Conservation (phyloP, 176 grass and related monocot genomes). For the Ananas comosus region DNA sequence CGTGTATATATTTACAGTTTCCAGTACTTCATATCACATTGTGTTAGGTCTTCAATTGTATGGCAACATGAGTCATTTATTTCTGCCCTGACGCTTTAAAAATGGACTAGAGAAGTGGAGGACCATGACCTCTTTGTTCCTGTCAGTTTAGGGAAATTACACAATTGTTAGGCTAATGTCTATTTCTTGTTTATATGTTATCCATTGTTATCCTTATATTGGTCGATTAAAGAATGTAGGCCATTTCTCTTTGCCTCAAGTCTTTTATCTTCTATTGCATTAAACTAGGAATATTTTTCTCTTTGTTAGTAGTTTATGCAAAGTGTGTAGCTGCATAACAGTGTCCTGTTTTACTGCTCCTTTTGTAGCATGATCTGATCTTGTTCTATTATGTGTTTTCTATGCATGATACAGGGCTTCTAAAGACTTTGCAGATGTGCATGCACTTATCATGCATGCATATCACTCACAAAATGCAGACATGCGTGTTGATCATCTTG, state of each 20-base stretch:
- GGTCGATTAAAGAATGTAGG: neutral
- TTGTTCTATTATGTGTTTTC: constrained; percentile 28
- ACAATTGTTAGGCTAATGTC: too few relatives aligned
- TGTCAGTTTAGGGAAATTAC: too few relatives aligned
- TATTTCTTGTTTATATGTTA: too few relatives aligned
- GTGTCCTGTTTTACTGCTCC: neutral
- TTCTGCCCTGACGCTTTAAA: too few relatives aligned
- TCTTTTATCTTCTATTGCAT: neutral
- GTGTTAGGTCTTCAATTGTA: too few relatives aligned
- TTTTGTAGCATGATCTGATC: neutral
- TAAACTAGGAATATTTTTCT: neutral
- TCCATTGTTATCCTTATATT: neutral
- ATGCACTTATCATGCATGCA: constrained; percentile 84
- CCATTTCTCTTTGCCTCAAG: neutral
- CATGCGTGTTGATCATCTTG: constrained; percentile 69
- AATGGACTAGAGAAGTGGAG: too few relatives aligned
- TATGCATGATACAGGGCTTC: constrained; percentile 77
- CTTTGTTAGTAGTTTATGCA: neutral
- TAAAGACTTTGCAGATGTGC: constrained; percentile 82
- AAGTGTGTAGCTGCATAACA: neutral
- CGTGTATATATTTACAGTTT: too few relatives aligned
- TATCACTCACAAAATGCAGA: constrained; percentile 68
- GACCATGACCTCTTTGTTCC: too few relatives aligned
- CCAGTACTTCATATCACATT: too few relatives aligned
- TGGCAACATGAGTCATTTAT: too few relatives aligned